Evolutionary conservation across 306 rosid genomes (phyloP).

Genomic region (Casuarina glauca): DNA sequence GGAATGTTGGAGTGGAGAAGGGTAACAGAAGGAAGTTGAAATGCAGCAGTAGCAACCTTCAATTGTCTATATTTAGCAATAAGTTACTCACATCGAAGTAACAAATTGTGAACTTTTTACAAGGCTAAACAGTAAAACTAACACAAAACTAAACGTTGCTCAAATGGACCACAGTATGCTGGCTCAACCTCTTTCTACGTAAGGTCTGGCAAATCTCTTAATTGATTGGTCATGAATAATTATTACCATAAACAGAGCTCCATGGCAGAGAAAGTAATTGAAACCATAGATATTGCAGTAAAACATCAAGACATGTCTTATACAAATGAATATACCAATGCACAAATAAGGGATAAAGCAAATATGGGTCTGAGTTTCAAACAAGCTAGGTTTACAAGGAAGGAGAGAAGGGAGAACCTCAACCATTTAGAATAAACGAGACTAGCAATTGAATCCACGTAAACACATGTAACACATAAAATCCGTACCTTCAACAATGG

Average conservation of each 20-base stretch:
- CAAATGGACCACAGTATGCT: neutral
- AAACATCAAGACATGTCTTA: neutral
- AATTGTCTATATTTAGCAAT: neutral
- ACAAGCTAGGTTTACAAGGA: neutral
- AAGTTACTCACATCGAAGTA: neutral
- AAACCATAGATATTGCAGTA: neutral
- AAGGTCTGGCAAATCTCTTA: neutral
- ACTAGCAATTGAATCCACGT: slow-evolving; percentile 4
- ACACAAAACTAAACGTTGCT: neutral
- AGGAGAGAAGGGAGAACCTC: slow-evolving; percentile 17
- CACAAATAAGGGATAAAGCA: neutral
- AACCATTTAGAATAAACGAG: slow-evolving; percentile 4
- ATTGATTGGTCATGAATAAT: neutral
- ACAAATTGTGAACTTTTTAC: neutral
- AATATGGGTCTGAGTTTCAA: neutral
- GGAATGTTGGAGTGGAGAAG: neutral
- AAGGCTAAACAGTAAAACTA: neutral
- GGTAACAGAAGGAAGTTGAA: neutral
- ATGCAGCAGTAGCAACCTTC: neutral
- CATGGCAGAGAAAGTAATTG: neutral
- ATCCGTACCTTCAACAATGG: slow-evolving; percentile 71
- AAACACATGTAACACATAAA: slow-evolving; percentile 4
- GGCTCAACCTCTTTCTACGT: neutral
- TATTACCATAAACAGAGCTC: neutral
- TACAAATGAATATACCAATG: neutral